Percentiles rank a stretch among this genome's conserved stretches.
phyloP scores from a whole-genome alignment of 129 eudicot species.

The Logfia minima region DNA sequence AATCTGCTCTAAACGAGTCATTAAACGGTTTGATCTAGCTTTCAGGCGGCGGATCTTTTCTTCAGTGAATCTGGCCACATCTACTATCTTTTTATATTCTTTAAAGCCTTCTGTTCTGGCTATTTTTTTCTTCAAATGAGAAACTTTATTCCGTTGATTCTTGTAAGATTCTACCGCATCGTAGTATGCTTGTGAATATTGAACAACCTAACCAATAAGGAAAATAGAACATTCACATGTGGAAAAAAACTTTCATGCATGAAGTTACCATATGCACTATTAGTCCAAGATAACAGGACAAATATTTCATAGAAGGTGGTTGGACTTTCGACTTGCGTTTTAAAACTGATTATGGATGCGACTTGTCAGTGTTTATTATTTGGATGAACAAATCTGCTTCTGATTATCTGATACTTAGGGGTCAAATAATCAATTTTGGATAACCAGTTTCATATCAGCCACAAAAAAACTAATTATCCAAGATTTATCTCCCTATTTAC shows the following conservation, averaged over 20 bases:
- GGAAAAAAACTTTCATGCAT: conserved; percentile 16
- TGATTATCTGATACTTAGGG: neutral
- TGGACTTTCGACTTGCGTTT: neutral
- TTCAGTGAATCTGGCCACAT: conserved; percentile 68
- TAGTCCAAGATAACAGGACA: no score
- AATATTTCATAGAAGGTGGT: neutral
- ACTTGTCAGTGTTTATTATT: neutral
- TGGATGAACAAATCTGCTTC: neutral
- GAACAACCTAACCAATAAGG: conserved; percentile 46
- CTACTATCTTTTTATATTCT: conserved; percentile 87
- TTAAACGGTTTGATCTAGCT: conserved; percentile 74
- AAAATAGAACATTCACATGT: neutral
- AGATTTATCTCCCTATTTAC: neutral
- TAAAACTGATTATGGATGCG: neutral
- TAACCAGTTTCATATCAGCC: no score
- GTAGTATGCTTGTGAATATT: conserved; percentile 62
- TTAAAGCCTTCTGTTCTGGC: conserved; percentile 89
- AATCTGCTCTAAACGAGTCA: conserved; percentile 77
- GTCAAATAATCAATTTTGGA: no score
- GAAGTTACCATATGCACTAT: neutral
- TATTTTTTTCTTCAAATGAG: conserved; percentile 82
- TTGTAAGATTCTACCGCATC: conserved; percentile 79
- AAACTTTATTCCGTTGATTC: conserved; percentile 87
- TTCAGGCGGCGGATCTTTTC: conserved; percentile 85
- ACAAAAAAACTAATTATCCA: no score